Percentiles rank a stretch among this genome's conserved stretches.
phyloP scores from a whole-genome alignment of 805 yeast genomes.

The Monosporozyma servazzii region DNA sequence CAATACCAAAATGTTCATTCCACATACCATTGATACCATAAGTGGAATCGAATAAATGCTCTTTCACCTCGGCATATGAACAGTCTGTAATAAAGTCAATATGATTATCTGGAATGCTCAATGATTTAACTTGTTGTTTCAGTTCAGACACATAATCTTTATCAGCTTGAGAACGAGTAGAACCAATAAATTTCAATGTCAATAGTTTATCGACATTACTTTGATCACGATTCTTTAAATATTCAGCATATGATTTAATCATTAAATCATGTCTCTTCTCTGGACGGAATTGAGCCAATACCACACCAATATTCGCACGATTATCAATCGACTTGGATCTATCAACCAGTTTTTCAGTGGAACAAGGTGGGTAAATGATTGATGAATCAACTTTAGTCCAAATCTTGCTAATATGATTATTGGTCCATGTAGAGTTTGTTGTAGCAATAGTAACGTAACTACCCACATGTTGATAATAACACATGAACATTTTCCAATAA shows the following conservation, averaged over 20 bases:
- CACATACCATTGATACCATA: slow-evolving; percentile 95
- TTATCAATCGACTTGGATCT: slow-evolving; percentile 7
- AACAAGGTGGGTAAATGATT: slow-evolving; percentile 84
- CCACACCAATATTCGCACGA: slow-evolving; percentile 31
- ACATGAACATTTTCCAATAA: slow-evolving; percentile 68
- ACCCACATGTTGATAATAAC: slow-evolving; percentile 58
- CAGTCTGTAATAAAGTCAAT: slow-evolving; percentile 63
- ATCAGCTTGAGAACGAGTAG: slow-evolving; percentile 67
- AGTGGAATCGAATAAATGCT: slow-evolving; percentile 44
- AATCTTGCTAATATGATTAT: slow-evolving; percentile 53
- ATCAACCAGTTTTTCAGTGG: slow-evolving; percentile 45
- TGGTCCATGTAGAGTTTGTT: slow-evolving; percentile 90
- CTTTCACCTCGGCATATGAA: slow-evolving; percentile 52
- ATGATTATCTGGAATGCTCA: slow-evolving; percentile 34
- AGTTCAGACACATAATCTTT: slow-evolving; percentile 46
- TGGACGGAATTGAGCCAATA: slow-evolving; percentile 86
- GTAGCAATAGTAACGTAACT: slow-evolving; percentile 53
- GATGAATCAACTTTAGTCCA: slow-evolving; percentile 46
- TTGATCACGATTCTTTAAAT: slow-evolving; percentile 26
- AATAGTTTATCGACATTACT: slow-evolving; percentile 29
- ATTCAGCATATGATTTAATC: slow-evolving; percentile 52
- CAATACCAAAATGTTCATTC: slow-evolving; percentile 99
- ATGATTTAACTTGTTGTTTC: slow-evolving; percentile 34
- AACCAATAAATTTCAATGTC: slow-evolving; percentile 68
- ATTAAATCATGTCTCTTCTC: slow-evolving; percentile 83